These are phyloP conservation scores for Cyclocybe aegerita DNA, from an alignment of 768 basidiomycete genomes.

Conservation along the genomic window DNA sequence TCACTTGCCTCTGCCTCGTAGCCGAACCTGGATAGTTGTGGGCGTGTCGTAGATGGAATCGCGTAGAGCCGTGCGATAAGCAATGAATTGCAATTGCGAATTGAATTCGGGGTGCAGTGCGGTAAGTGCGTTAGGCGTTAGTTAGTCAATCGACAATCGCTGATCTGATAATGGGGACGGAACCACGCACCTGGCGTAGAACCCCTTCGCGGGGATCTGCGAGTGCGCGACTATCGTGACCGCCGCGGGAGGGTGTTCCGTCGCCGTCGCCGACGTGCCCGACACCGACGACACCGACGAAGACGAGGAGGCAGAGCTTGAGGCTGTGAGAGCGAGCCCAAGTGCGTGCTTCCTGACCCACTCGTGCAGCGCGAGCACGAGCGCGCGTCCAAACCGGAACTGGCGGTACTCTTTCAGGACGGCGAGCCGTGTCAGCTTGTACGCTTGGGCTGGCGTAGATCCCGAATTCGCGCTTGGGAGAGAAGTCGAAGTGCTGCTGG, in stretches of 20 bases:
- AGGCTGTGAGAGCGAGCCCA: constrained; percentile 10
- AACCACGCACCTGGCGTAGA: constrained; percentile 71
- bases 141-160: background rate
- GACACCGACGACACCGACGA: constrained; percentile 8
- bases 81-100: too few species aligned
- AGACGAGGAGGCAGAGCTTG: too few species aligned
- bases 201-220: constrained; percentile 67
- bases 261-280: constrained; percentile 11
- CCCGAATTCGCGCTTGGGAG: background rate
- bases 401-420: constrained; percentile 66
- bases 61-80: too few species aligned
- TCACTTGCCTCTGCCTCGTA: constrained; percentile 62
- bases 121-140: background rate
- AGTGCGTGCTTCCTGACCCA: constrained; percentile 52
- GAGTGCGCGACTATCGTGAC: constrained; percentile 60
- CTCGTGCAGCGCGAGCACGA: constrained; percentile 62
- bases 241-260: constrained; percentile 21
- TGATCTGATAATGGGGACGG: constrained; percentile 5
- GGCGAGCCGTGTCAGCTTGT: constrained; percentile 74
- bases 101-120: too few species aligned
- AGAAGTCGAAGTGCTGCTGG: background rate
- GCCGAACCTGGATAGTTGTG: constrained; percentile 51
- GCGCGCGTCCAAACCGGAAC: constrained; percentile 61
- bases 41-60: too few species aligned
- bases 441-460: background rate